Base-by-base conservation (phyloP, 805 yeast species). In the Candida ulmi region DNA sequence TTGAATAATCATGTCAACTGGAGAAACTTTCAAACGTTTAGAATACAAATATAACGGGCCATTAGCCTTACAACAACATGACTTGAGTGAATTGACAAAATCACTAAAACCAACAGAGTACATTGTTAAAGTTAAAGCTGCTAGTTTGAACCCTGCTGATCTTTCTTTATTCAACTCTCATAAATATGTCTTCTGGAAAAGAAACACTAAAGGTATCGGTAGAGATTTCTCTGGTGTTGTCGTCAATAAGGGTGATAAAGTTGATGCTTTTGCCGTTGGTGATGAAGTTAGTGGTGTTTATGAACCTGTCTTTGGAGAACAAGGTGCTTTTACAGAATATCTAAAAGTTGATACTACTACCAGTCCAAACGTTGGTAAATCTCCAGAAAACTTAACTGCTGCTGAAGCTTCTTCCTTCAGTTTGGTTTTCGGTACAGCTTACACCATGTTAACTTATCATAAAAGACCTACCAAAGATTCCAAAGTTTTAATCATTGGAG, bases 401-500 rank as follows among this genome's bases (percentile, higher is more conserved):
- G 65, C 49, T 19, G 70, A 80, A 45, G 83, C 80, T 36, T 83
- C 84, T 2, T 72, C 86, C 1, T 72, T 74, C 61, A 83, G 87
- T 0, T 60, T 81, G 46, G 80, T 76, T 0, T 76, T 72, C 47
- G 76, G 78, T 16, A 81, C 95, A 3, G 90, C 91, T 1, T 68
- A 53, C 46, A 55, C 68, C 37, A 55, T 72, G 25, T 53, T 55
- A 8, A 42, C 51, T 7, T 47, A 51, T 21, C 54, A 55, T 4
- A 65, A 67, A 41, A 56, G 60, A 26, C 60, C 74, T 16, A 65
- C 62, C 28, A 64, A 65, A 11, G 60, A 63, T 13, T 64, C 76
- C 5, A 72, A 68, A 42, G 74, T 83, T 4, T 65, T 84, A 35
- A 69, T 86, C 17, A 63, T 83, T 35, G 95, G 95, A 28, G 91